Base-by-base conservation (phyloP, 2,329 filamentous ascomycete species). In the Rasamsonia emersonii region DNA sequence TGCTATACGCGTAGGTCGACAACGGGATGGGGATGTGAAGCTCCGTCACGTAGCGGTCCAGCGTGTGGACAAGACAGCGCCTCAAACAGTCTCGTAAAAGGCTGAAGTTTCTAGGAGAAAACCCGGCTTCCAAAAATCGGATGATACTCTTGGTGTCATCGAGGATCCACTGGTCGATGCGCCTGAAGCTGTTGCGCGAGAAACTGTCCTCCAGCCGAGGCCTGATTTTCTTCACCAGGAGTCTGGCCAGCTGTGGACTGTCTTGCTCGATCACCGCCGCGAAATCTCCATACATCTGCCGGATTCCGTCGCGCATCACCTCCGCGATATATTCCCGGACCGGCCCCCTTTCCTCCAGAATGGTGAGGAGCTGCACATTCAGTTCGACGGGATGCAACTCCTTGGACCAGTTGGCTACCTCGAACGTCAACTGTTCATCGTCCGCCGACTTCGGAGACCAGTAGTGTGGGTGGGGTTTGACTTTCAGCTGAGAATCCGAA, bases 401-500 rank as follows among this genome's bases (percentile, higher is more conserved):
- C 5, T 58, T 59, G 3, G 67, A 69, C 43, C 58, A 68, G 15
- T 64, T 65, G 7, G 70, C 56, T 4, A 77, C 59, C 30, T 77
- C 73, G 38, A 78, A 75, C 0, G 68, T 73, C n/a, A 72, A 51
- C 29, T 73, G 62, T 30, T 55, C 64, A 1, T 51, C 49, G 17
- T 61, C 53, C 5, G 61, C 47, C 8, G 48, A 46, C 0, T 42
- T 37, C 14, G 13, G 25, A 16, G 58, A 50, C 42, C 47, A 53
- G 11, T 57, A 37, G 2, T 37, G 33, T 1, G 61, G 61, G 33
- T 68, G 64, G 1, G 54, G 51, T 2, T 65, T 36, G 18, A 77
- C 71, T 45, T 80, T 79, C 21, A 67, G 44, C 38, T 80, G 76
- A 14, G 71, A 75, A 7, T 68, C 54, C 0, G 61, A 66, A 10